A percentile compares a stretch with the other conserved stretches of the same genome.
These are phyloP conservation scores for Amanita pseudoporphyria DNA, from an alignment of 768 basidiomycete genomes.

Conservation along the genomic window DNA sequence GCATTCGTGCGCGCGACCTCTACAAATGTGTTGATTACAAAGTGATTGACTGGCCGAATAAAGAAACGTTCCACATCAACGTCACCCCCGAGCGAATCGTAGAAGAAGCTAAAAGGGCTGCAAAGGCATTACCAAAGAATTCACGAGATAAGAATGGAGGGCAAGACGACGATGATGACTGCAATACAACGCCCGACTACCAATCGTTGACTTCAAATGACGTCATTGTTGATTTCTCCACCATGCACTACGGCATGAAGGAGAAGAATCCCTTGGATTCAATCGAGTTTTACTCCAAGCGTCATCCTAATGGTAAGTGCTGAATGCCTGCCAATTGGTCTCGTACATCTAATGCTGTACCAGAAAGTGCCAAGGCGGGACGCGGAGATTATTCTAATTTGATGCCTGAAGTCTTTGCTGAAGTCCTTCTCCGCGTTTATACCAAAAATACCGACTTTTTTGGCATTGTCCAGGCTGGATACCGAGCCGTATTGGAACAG, in stretches of 20 bases:
- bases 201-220: conserved; percentile 32
- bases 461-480: conserved; percentile 61
- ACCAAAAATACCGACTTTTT: conserved; percentile 51
- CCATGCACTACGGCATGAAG: conserved; percentile 74
- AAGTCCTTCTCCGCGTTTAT: conserved; percentile 60
- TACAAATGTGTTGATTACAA: conserved; percentile 67
- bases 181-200: conserved; percentile 10
- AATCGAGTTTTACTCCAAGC: conserved; percentile 69
- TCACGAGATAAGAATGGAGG: background rate
- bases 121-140: conserved; percentile 10
- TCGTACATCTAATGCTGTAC: background rate
- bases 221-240: conserved; percentile 52
- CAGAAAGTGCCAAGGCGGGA: conserved; percentile 36
- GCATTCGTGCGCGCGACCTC: conserved; percentile 53
- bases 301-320: conserved; percentile 45
- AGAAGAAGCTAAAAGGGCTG: conserved; percentile 23
- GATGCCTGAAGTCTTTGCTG: conserved; percentile 57
- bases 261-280: conserved; percentile 58
- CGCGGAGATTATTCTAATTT: conserved; percentile 55
- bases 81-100: conserved; percentile 38
- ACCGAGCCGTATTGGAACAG: conserved; percentile 31
- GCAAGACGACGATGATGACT: conserved; percentile 13
- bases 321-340: no score
- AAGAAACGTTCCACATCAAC: conserved; percentile 23
- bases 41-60: conserved; percentile 30